Evolutionary conservation across 2,329 filamentous ascomycete species (phyloP).

Genomic region (Xylariaceae sp.): DNA sequence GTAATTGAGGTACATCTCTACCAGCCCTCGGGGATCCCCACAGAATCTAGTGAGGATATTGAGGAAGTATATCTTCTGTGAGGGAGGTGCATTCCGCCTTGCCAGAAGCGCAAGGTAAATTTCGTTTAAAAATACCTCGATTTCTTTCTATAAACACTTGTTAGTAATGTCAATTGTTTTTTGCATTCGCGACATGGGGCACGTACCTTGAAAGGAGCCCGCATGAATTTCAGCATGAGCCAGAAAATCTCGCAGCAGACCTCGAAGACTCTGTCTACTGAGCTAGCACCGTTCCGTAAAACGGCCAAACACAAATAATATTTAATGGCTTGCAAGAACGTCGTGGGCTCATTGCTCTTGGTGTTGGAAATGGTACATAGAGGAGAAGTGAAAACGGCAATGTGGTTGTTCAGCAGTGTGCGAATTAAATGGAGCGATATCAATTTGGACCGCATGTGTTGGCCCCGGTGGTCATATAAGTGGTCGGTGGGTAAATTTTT

Average conservation of each 20-base stretch:
- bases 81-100: constrained; percentile 77
- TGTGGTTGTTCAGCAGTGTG: constrained; percentile 91
- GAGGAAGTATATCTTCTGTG: constrained; percentile 92
- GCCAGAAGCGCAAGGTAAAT: constrained; percentile 93
- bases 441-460: constrained; percentile 96
- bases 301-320: constrained; percentile 95
- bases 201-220: constrained; percentile 83
- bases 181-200: neutral
- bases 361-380: constrained; percentile 90
- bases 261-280: constrained; percentile 87
- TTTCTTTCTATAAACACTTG: constrained; percentile 67
- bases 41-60: constrained; percentile 80
- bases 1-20: constrained; percentile 97
- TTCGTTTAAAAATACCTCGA: constrained; percentile 96
- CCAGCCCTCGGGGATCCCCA: constrained; percentile 80
- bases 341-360: constrained; percentile 82
- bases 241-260: constrained; percentile 97
- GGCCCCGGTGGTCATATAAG: constrained; percentile 85
- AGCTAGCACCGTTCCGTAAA: constrained; percentile 91
- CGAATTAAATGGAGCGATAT: constrained; percentile 94
- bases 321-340: constrained; percentile 91
- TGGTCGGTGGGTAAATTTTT: constrained; percentile 88
- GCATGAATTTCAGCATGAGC: constrained; percentile 92
- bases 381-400: constrained; percentile 85
- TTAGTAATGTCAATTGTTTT: constrained; percentile 27